A percentile compares a stretch with the other conserved stretches of the same genome.
Conservation (phyloP, 176 grass and related monocot genomes). For the Aechmea fasciata region DNA sequence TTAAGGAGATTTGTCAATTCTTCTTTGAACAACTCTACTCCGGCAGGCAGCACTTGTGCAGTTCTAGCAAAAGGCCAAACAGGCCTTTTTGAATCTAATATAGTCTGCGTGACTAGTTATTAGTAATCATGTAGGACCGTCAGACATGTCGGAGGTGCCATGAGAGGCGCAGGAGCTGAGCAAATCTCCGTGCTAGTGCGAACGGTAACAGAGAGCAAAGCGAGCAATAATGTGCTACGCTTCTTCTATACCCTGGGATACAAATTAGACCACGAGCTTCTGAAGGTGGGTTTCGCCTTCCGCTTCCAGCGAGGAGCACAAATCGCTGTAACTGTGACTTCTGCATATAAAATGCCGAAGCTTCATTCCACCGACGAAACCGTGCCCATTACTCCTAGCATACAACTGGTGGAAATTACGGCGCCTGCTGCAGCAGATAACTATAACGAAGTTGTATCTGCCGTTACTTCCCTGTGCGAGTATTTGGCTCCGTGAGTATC, state of each 20-base stretch:
- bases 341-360: slow-evolving; percentile 62
- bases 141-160: slow-evolving; percentile 72
- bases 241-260: slow-evolving; percentile 87
- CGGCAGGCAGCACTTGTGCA: no score
- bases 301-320: slow-evolving; percentile 62
- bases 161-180: slow-evolving; percentile 81
- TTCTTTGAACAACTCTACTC: no score
- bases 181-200: slow-evolving; percentile 84
- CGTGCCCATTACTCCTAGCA: slow-evolving; percentile 58
- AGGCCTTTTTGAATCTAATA: background rate
- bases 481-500: slow-evolving; percentile 77
- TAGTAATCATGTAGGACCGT: slow-evolving; percentile 37
- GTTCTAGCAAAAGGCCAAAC: no score
- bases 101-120: slow-evolving; percentile 1
- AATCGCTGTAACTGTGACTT: slow-evolving; percentile 71
- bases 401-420: slow-evolving; percentile 91
- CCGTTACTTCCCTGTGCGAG: slow-evolving; percentile 67
- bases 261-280: slow-evolving; percentile 81
- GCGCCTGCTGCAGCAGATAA: slow-evolving; percentile 72
- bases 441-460: slow-evolving; percentile 69
- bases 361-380: slow-evolving; percentile 75
- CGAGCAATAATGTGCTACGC: slow-evolving; percentile 68
- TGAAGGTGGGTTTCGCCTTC: slow-evolving; percentile 83
- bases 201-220: slow-evolving; percentile 62
- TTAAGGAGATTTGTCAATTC: no score